Evolutionary conservation across 352 stramenopile genomes (phyloP).

Genomic region (Globisporangium emineosum): DNA sequence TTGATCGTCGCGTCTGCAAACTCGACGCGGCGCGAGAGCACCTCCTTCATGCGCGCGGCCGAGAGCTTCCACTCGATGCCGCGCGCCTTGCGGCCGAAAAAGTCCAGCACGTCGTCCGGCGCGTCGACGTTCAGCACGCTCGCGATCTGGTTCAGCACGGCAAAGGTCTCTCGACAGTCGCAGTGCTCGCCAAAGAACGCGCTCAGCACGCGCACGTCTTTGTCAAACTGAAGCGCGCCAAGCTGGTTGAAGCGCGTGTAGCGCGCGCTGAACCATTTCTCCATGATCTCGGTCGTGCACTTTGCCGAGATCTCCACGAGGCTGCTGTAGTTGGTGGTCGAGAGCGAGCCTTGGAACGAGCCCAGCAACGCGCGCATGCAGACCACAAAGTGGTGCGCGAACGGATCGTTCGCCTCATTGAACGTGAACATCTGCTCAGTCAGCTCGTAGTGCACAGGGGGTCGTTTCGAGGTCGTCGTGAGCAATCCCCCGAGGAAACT

Average conservation of each 20-base stretch:
- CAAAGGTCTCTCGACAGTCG: slow-evolving; percentile 59
- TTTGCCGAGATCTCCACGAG: slow-evolving; percentile 49
- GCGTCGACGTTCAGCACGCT: slow-evolving; percentile 73
- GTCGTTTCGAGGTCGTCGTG: slow-evolving; percentile 33
- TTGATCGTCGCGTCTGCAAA: slow-evolving; percentile 70
- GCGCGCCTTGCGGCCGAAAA: slow-evolving; percentile 58
- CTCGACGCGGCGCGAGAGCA: slow-evolving; percentile 74
- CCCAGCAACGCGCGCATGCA: slow-evolving; percentile 51
- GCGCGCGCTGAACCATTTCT: slow-evolving; percentile 63
- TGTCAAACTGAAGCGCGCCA: slow-evolving; percentile 83
- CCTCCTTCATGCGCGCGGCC: slow-evolving; percentile 64
- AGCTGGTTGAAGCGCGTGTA: slow-evolving; percentile 72
- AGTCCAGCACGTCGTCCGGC: slow-evolving; percentile 71
- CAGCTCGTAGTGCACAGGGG: slow-evolving; percentile 70
- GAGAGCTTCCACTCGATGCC: slow-evolving; percentile 72
- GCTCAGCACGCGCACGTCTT: slow-evolving; percentile 73
- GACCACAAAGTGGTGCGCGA: slow-evolving; percentile 70
- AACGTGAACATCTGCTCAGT: slow-evolving; percentile 84
- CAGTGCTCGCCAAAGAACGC: slow-evolving; percentile 57
- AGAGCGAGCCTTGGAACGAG: slow-evolving; percentile 52
- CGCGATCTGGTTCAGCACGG: slow-evolving; percentile 57
- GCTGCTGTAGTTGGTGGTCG: slow-evolving; percentile 49
- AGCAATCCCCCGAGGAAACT: slow-evolving; percentile 50
- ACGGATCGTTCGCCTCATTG: slow-evolving; percentile 87
- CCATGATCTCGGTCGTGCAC: slow-evolving; percentile 44